Base-by-base conservation (phyloP, 768 basidiomycete species). In the Boletales sp. region DNA sequence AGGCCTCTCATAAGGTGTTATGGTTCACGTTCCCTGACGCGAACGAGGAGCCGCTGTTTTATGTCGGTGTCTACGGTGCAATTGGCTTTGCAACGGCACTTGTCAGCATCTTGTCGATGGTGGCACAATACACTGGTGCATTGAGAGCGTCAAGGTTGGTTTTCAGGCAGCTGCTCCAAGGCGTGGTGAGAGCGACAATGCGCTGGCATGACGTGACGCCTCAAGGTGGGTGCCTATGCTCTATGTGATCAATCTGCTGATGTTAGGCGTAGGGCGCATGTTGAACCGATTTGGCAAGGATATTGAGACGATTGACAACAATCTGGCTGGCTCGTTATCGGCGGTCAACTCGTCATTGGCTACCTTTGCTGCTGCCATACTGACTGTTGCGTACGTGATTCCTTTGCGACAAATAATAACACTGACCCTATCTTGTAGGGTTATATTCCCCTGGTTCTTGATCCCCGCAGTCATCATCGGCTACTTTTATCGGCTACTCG, bases 211-310 rank as follows among this genome's bases (percentile, higher is more conserved):
- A 92, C 61, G 83, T 85, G 0, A 92, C 90, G 0, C 90, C 90
- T 2, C 82, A 86, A 67, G 89, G 88, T 75, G 58, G 32, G 52
- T 2, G 11, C 21, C 18, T 4, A 8, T 32, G 8, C 25, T 28
- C 25, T 28, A 28, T 28, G 25, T 28, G 25, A 28, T 28, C 7
- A 7, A 7, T 28, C 25, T 28, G 25, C 25, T 28, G 6, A 28
- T 28, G 25, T 28, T 6, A 28, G 32, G 49, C 7, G 44, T 18
- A 81, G 88, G 90, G 35, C 85, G 89, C 3, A 85, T 94, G 78
- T 74, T 94, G 57, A 94, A 93, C 67, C 80, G 91, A 6, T 93
- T 94, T 61, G 86, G 82, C 59, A 86, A 85, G 72, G 91, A 95
- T 60, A 78, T 94, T 33, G 91, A 93, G 66, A 92, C 88, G 0